Conservation (phyloP, 345 rosid genomes). For the Rhodamnia argentea region DNA sequence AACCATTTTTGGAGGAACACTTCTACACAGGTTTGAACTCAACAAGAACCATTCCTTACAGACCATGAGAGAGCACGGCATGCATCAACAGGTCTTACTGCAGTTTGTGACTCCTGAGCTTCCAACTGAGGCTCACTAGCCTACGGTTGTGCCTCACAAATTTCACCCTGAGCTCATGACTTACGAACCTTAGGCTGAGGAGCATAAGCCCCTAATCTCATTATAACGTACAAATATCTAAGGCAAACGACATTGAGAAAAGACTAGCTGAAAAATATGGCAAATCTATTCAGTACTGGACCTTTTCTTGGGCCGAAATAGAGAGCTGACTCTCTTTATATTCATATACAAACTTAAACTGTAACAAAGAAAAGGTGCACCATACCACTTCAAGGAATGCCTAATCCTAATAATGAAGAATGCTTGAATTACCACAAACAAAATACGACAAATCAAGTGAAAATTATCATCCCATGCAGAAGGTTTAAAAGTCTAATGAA, state of each 20-base stretch:
- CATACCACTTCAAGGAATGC: neutral
- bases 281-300: neutral
- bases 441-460: neutral
- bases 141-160: neutral
- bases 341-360: neutral
- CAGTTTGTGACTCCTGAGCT: neutral
- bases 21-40: neutral
- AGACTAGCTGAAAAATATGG: neutral
- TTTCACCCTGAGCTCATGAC: neutral
- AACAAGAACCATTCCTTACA: neutral
- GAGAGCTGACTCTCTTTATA: neutral
- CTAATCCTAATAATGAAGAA: neutral
- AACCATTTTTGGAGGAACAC: neutral
- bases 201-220: neutral
- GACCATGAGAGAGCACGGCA: neutral
- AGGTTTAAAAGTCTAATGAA: neutral
- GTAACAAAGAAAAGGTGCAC: neutral
- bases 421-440: neutral
- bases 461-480: neutral
- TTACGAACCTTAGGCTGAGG: neutral
- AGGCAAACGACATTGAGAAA: neutral
- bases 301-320: neutral
- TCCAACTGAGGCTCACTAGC: neutral
- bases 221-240: neutral
- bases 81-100: neutral